phyloP scores from a whole-genome alignment of 306 rosid genomes.

The Argentina anserina region DNA sequence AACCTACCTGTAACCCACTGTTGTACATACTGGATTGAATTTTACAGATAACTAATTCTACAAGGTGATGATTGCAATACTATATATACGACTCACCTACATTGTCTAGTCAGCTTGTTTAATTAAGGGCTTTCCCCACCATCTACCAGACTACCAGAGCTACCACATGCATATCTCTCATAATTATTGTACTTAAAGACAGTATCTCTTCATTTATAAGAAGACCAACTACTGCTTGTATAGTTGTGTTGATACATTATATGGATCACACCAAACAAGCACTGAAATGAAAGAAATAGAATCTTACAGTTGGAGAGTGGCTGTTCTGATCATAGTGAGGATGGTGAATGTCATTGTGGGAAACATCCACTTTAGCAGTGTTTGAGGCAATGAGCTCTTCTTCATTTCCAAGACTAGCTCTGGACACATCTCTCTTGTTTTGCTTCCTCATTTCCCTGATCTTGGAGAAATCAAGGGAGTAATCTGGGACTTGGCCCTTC shows the following conservation, averaged over 20 bases:
- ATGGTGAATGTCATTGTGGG: constrained; percentile 41
- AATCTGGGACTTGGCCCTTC: constrained; percentile 81
- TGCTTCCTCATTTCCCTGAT: constrained; percentile 93
- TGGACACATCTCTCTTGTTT: constrained; percentile 76
- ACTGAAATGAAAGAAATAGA: constrained; percentile 19
- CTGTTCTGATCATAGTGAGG: constrained; percentile 51
- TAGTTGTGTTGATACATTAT: background rate
- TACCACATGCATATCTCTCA: constrained; percentile 28
- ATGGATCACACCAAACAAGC: constrained; percentile 5
- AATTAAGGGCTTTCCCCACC: constrained; percentile 14
- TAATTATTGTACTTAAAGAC: constrained; percentile 2
- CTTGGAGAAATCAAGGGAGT: constrained; percentile 92
- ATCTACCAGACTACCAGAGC: constrained; percentile 9
- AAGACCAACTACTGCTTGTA: constrained; percentile 11
- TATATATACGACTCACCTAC: background rate
- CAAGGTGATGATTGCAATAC: background rate
- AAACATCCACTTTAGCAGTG: constrained; percentile 33
- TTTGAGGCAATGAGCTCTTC: constrained; percentile 67
- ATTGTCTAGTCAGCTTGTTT: constrained; percentile 5
- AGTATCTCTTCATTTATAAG: constrained; percentile 11
- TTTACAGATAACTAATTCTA: background rate
- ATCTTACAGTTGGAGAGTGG: constrained; percentile 79
- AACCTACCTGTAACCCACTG: background rate
- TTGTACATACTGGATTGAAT: background rate
- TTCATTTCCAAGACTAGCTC: constrained; percentile 95